These are phyloP conservation scores for Quercus dentata DNA, from an alignment of 306 rosid species.

Conservation along the genomic window DNA sequence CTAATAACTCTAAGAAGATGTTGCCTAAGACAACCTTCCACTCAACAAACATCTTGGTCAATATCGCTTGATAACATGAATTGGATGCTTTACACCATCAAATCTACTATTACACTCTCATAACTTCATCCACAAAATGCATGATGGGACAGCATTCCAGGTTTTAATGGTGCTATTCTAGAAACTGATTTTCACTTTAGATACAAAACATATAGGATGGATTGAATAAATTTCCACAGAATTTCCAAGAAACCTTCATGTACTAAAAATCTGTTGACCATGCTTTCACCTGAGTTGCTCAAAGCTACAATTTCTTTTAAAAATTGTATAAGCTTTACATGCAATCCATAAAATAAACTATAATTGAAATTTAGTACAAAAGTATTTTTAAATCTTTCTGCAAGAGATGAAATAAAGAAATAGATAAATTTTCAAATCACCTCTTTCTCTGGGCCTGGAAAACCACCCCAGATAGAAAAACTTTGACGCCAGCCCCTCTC, in stretches of 20 bases:
- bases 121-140: no score
- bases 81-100: no score
- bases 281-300: background rate
- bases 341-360: background rate
- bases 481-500: constrained; percentile 99
- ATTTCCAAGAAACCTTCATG: background rate
- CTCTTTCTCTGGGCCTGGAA: constrained; percentile 95
- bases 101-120: no score
- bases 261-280: background rate
- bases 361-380: background rate
- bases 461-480: constrained; percentile 67
- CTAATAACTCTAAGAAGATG: no score
- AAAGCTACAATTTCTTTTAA: background rate
- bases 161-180: background rate
- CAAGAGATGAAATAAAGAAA: background rate
- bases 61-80: no score
- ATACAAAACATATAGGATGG: background rate
- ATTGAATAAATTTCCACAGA: background rate
- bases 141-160: no score
- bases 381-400: background rate
- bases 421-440: constrained; percentile 31
- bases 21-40: no score
- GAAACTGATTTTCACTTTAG: background rate
- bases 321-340: background rate
- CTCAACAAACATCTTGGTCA: no score